Base-by-base conservation (phyloP, 495 filamentous ascomycete species). In the Hypoxylon trugodes region DNA sequence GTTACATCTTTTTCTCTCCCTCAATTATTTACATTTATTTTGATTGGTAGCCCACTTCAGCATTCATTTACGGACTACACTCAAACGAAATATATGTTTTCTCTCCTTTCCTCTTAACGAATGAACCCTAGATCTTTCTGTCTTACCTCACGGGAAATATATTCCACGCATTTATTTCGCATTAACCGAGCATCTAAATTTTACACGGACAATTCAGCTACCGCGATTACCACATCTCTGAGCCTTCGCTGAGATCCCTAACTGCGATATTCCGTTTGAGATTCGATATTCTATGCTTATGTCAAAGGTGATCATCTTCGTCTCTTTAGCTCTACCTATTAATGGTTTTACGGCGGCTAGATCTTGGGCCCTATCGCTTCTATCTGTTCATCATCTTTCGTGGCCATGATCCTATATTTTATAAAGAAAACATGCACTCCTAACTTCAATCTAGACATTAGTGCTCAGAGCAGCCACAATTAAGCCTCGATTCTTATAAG, bases 161-260 rank as follows among this genome's bases (percentile, higher is more conserved):
- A 47, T 16, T 25, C 26, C 28, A 6, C n/a, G 12, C 32, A 26
- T 35, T 8, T 9, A 48, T 47, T 47, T 36, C 8, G 16, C 6
- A 22, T 24, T 12, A 19, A 22, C 8, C 46, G 21, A 12, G 25
- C 36, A 50, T 33, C 13, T 26, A 41, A 49, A 18, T 47, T 54
- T 36, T 36, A 22, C 2, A 38, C 7, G 47, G 37, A 9, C 53
- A 24, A 19, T 32, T 13, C 13, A 49, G 21, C 16, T 35, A 22
- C n/a, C 54, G 35, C 55, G 55, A 59, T 35, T 54, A 59, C 45
- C 48, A 15, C 24, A 22, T 18, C 28, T 22, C 18, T 10, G 12
- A 42, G 26, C 35, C 33, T 35, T 26, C 22, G 24, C 12, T 42
- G 24, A 22, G 6, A 36, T 15, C 9, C 22, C 48, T 47, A 30